Evolutionary conservation across 2,329 filamentous ascomycete species (phyloP), one percentile per base, ranked within the genome.

Genomic region (Trichoderma hamatum): DNA sequence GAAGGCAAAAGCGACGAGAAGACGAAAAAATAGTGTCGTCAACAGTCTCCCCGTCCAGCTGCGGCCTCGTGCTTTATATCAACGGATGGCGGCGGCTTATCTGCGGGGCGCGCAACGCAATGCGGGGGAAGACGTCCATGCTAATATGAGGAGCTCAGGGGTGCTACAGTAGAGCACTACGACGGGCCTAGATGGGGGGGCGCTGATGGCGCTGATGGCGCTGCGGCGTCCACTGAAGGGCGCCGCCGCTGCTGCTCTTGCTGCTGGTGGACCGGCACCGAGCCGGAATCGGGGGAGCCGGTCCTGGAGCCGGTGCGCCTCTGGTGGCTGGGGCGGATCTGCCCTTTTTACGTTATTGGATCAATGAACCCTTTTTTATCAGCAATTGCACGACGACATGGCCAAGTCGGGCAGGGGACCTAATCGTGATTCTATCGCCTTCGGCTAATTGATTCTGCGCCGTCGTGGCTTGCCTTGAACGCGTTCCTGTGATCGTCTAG

Each of bases 31-130:
- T 21, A 24, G 28, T 58, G n/a, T 59, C 56, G 56, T 59, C 56
- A 59, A 59, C 56, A 16, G 56, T 43, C 34, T 59, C 56, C 19
- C 56, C 13, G n/a, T 36, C 16, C n/a, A 32, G 16, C 52, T 30
- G 19, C 61, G 61, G 54, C 61, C 21, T 55, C 24, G 16, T 19
- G 36, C 58, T 56, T 68, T 67, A 52, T 68, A 70, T 70, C 64
- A 39, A 39, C 69, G 69, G 69, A 56, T 70, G 60, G 51, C 54
- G 43, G 59, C 65, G 69, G 69, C 69, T 70, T 70, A 70, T 70
- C 69, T 63, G 69, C 39, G 69, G 69, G 69, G 54, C 11, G 30
- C 60, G 39, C n/a, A n/a, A n/a, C 39, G 39, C 24, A 36, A 36
- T 60, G 65, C 65, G 55, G 65, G 63, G 62, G 62, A 56, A 30